Evolutionary conservation across 2,329 filamentous ascomycete genomes (phyloP).

Genomic region (Zelopaecilomyces penicillatus): DNA sequence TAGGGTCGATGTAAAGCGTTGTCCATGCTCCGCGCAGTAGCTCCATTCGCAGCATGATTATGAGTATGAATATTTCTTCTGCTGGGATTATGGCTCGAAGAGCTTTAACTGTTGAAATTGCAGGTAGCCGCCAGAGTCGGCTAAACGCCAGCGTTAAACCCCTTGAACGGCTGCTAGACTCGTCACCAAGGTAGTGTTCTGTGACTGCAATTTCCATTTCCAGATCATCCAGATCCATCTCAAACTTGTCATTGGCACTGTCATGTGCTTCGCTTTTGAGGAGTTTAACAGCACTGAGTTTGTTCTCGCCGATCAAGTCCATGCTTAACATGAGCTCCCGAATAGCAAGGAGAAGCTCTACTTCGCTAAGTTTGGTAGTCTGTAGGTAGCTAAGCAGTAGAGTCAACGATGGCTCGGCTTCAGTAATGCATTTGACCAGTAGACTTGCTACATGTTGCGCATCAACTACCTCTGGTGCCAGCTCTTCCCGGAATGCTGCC

Average conservation of each 20-base stretch:
- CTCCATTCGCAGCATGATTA: conserved; percentile 65
- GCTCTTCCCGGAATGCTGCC: conserved; percentile 45
- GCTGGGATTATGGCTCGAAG: conserved; percentile 56
- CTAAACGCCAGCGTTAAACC: conserved; percentile 60
- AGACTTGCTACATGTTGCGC: conserved; percentile 47
- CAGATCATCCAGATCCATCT: conserved; percentile 50
- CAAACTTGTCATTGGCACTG: conserved; percentile 25
- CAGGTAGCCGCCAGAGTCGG: conserved; percentile 60
- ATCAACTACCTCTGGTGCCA: conserved; percentile 35
- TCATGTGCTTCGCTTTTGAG: conserved; percentile 21
- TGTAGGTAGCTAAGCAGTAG: conserved; percentile 58
- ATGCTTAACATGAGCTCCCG: conserved; percentile 61
- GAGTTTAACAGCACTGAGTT: conserved; percentile 23
- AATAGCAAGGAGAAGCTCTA: conserved; percentile 59
- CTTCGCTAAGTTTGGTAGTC: conserved; percentile 54
- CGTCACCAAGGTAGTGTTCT: conserved; percentile 57
- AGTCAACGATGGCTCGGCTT: conserved; percentile 60
- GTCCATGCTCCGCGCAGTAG: conserved; percentile 71
- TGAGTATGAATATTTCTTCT: conserved; percentile 61
- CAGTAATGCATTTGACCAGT: conserved; percentile 52
- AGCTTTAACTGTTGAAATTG: conserved; percentile 49
- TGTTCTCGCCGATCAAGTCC: conserved; percentile 44
- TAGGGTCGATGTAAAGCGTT: conserved; percentile 56
- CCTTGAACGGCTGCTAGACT: conserved; percentile 52
- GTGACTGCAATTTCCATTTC: conserved; percentile 60